Evolutionary conservation across 768 basidiomycete species (phyloP).

Genomic region (Phaffia australis): DNA sequence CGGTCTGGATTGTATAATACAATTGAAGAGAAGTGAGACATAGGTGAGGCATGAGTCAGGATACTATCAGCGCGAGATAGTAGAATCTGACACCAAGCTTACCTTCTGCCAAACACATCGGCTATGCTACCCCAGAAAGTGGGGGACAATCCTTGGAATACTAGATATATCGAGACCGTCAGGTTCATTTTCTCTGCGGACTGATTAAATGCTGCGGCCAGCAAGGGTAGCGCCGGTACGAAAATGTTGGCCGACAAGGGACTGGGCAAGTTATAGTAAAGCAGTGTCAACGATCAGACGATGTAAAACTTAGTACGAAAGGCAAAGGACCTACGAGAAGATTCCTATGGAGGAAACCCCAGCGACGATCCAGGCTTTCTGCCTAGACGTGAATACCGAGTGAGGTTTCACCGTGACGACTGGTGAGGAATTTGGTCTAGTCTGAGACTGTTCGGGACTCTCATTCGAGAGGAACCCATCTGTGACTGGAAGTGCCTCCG

Average conservation of each 20-base stretch:
- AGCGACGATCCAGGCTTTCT: too few species aligned
- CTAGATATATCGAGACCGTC: conserved; percentile 67
- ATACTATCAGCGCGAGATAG: conserved; percentile 30
- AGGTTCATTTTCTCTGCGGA: conserved; percentile 64
- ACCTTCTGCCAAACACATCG: conserved; percentile 34
- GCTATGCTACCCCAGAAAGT: conserved; percentile 59
- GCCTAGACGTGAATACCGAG: too few species aligned
- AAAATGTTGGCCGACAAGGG: conserved; percentile 68
- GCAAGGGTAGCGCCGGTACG: conserved; percentile 63
- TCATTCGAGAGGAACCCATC: too few species aligned
- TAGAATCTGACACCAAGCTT: conserved; percentile 37
- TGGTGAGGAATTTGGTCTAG: too few species aligned
- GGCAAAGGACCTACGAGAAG: too few species aligned
- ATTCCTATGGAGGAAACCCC: too few species aligned
- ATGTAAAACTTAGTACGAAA: background rate
- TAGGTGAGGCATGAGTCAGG: background rate
- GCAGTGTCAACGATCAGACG: too few species aligned
- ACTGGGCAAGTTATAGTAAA: conserved; percentile 29
- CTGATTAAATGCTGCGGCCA: conserved; percentile 54
- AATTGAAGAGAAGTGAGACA: too few species aligned
- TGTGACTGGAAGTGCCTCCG: too few species aligned
- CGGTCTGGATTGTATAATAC: conserved; percentile 25
- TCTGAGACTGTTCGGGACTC: too few species aligned
- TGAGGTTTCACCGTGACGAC: too few species aligned
- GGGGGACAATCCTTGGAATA: conserved; percentile 41